These are phyloP conservation scores for Penicillium samsonianum DNA, from an alignment of 495 filamentous ascomycete genomes.

Conservation along the genomic window DNA sequence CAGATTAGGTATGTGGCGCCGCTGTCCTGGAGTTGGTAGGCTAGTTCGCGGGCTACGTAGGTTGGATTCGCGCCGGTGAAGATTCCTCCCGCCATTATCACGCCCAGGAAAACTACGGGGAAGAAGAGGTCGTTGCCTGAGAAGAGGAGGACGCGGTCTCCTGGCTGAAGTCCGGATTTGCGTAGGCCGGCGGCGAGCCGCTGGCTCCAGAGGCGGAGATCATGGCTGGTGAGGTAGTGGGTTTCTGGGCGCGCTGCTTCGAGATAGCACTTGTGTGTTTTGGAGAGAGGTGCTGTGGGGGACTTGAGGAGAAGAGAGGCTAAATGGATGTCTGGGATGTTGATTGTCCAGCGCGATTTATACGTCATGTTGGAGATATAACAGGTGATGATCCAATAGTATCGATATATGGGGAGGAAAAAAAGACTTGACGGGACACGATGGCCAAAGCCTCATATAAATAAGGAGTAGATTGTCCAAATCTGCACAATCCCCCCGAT, in stretches of 20 bases:
- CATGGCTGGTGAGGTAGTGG: slow-evolving; percentile 54
- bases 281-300: slow-evolving; percentile 46
- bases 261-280: slow-evolving; percentile 46
- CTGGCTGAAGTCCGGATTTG: slow-evolving; percentile 61
- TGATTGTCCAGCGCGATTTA: slow-evolving; percentile 51
- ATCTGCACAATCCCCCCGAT: neutral
- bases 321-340: slow-evolving; percentile 51
- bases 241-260: slow-evolving; percentile 58
- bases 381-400: neutral
- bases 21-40: slow-evolving; percentile 72
- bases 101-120: slow-evolving; percentile 68
- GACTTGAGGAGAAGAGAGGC: slow-evolving; percentile 53
- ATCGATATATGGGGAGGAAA: neutral
- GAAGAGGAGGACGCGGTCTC: slow-evolving; percentile 74
- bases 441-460: neutral
- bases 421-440: neutral
- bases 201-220: slow-evolving; percentile 69
- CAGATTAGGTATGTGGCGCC: slow-evolving; percentile 65
- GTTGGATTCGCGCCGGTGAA: slow-evolving; percentile 79
- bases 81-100: slow-evolving; percentile 75
- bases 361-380: slow-evolving; percentile 46
- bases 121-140: slow-evolving; percentile 74
- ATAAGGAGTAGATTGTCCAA: neutral
- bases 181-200: slow-evolving; percentile 71
- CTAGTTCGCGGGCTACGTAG: slow-evolving; percentile 70